Conservation (phyloP, 257 asterid species). For the Plantago elongata region DNA sequence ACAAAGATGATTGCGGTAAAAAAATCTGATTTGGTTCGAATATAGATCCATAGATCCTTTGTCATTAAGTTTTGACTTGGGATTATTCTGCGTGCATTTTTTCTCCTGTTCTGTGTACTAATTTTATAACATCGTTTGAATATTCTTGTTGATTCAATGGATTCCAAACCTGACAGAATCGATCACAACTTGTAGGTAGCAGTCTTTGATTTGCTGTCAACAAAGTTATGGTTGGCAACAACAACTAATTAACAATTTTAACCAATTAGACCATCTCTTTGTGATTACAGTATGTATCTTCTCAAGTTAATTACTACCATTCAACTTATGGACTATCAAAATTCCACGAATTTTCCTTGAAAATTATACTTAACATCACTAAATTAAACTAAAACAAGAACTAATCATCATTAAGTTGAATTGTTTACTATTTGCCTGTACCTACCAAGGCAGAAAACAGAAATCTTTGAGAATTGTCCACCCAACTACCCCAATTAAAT, state of each 20-base stretch:
- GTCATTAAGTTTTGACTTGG: too few relatives aligned
- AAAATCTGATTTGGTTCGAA: too few relatives aligned
- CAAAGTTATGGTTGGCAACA: background rate
- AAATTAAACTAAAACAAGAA: background rate
- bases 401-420: background rate
- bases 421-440: background rate
- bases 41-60: too few relatives aligned
- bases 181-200: background rate
- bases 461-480: background rate
- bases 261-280: background rate
- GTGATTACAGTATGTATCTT: background rate
- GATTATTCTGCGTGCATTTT: too few relatives aligned
- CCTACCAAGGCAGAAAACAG: background rate
- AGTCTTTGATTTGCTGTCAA: background rate
- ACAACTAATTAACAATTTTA: background rate
- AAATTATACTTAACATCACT: background rate
- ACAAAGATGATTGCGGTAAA: too few relatives aligned
- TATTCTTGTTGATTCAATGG: constrained; percentile 1
- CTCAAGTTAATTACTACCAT: background rate
- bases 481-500: background rate
- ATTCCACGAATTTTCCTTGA: background rate
- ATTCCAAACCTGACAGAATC: constrained; percentile 1
- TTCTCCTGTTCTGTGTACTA: background rate
- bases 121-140: background rate
- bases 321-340: background rate